A percentile compares a stretch with the other conserved stretches of the same genome.
Conservation (phyloP, 2,329 filamentous ascomycete species). For the Dactylellina haptotyla region DNA sequence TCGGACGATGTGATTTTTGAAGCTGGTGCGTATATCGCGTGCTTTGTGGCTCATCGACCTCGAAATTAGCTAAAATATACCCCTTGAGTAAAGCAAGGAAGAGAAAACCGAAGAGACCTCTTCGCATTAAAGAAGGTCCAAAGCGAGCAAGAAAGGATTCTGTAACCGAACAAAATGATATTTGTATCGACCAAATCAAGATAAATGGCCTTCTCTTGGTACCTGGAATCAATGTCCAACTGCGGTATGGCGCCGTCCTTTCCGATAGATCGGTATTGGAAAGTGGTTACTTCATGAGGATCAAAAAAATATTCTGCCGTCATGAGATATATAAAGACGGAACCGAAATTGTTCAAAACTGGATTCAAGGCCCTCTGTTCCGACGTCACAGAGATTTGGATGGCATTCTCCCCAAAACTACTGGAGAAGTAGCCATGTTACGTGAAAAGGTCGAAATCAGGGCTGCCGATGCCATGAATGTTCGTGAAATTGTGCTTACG, state of each 20-base stretch:
- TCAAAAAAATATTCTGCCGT: slow-evolving; percentile 40
- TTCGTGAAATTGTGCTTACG: slow-evolving; percentile 44
- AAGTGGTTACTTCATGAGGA: slow-evolving; percentile 43
- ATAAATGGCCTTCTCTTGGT: slow-evolving; percentile 36
- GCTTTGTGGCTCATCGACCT: background rate
- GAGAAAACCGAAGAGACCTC: background rate
- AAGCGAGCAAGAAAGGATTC: slow-evolving; percentile 11
- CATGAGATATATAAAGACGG: slow-evolving; percentile 30
- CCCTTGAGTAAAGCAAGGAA: slow-evolving; percentile 3
- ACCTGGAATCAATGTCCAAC: slow-evolving; percentile 25
- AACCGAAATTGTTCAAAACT: slow-evolving; percentile 24
- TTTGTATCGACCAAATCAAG: slow-evolving; percentile 13
- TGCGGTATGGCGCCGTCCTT: slow-evolving; percentile 25
- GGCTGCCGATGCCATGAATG: slow-evolving; percentile 30
- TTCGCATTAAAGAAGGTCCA: background rate
- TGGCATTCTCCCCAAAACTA: slow-evolving; percentile 47
- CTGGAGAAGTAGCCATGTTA: slow-evolving; percentile 38
- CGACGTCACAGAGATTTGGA: slow-evolving; percentile 32
- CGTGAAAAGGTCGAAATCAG: slow-evolving; percentile 30
- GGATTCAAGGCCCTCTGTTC: slow-evolving; percentile 41
- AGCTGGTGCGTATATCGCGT: slow-evolving; percentile 5
- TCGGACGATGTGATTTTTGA: slow-evolving; percentile 43
- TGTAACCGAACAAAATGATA: slow-evolving; percentile 16
- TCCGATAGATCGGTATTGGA: slow-evolving; percentile 10
- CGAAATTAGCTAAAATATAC: background rate